phyloP scores from a whole-genome alignment of 2,329 filamentous ascomycete species.

The Neocucurbitaria cava region DNA sequence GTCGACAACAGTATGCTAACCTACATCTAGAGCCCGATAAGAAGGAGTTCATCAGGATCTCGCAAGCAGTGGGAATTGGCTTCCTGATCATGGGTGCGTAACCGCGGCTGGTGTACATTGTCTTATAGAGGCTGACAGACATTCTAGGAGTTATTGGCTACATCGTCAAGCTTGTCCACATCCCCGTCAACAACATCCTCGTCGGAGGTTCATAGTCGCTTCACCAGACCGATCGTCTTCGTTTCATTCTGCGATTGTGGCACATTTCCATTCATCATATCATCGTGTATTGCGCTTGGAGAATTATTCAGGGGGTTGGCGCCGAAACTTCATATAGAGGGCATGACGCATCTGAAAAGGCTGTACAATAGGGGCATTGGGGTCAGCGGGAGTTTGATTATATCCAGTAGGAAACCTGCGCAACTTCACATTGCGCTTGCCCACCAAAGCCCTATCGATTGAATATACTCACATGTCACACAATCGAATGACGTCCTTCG shows the following conservation, averaged over 20 bases:
- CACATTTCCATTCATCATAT: slow-evolving; percentile 22
- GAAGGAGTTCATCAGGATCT: slow-evolving; percentile 54
- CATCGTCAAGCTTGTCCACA: slow-evolving; percentile 61
- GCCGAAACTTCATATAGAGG: neutral
- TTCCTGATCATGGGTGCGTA: slow-evolving; percentile 58
- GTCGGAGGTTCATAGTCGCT: slow-evolving; percentile 51
- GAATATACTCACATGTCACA: neutral
- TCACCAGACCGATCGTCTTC: slow-evolving; percentile 16
- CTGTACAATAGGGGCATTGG: slow-evolving; percentile 44
- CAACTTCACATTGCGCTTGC: slow-evolving; percentile 7
- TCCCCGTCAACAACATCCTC: slow-evolving; percentile 62
- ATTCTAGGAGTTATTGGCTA: slow-evolving; percentile 57
- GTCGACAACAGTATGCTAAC: slow-evolving; percentile 23
- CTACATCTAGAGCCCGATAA: slow-evolving; percentile 52
- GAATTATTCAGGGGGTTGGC: neutral
- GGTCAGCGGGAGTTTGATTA: slow-evolving; percentile 47
- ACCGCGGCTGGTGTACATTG: neutral
- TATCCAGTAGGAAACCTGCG: slow-evolving; percentile 37
- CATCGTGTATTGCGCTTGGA: slow-evolving; percentile 16
- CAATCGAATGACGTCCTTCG: neutral
- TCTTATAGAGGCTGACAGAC: neutral
- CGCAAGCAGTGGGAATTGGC: slow-evolving; percentile 60
- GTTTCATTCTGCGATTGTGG: slow-evolving; percentile 13
- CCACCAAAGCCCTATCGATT: neutral
- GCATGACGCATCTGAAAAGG: slow-evolving; percentile 23